Evolutionary conservation across 768 basidiomycete species (phyloP).

Genomic region (Tulasnella sp.): DNA sequence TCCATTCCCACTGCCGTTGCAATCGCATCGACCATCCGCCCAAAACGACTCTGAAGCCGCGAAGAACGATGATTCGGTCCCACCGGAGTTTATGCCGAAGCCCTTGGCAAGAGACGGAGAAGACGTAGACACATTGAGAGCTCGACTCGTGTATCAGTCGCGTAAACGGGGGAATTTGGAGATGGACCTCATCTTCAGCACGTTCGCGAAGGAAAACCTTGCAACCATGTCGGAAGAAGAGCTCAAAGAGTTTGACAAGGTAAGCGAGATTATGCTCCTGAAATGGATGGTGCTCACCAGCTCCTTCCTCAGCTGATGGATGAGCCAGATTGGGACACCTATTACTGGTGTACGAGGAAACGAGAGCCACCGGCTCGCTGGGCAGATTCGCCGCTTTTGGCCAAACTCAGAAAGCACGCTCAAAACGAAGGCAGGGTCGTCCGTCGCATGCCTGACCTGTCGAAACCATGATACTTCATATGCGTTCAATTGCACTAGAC

Average conservation of each 20-base stretch:
- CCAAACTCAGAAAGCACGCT: conserved; percentile 67
- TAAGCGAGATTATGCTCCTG: conserved; percentile 27
- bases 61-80: neutral
- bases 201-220: conserved; percentile 78
- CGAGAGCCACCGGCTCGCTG: conserved; percentile 68
- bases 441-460: conserved; percentile 74
- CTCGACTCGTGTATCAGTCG: conserved; percentile 85
- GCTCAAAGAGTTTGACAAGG: conserved; percentile 85
- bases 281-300: neutral
- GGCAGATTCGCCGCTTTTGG: conserved; percentile 47
- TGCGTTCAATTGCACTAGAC: neutral
- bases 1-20: conserved; percentile 28
- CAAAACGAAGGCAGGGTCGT: conserved; percentile 91
- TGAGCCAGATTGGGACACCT: conserved; percentile 95
- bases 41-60: conserved; percentile 5
- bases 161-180: conserved; percentile 93
- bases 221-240: conserved; percentile 53
- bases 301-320: conserved; percentile 66
- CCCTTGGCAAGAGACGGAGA: conserved; percentile 70
- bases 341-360: conserved; percentile 89
- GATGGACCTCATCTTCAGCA: conserved; percentile 82
- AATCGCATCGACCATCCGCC: conserved; percentile 17
- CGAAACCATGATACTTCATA: neutral
- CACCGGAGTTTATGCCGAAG: conserved; percentile 27
- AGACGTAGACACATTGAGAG: conserved; percentile 51